These are phyloP conservation scores for Hypsizygus marmoreus DNA, from an alignment of 768 basidiomycete genomes.

Conservation along the genomic window DNA sequence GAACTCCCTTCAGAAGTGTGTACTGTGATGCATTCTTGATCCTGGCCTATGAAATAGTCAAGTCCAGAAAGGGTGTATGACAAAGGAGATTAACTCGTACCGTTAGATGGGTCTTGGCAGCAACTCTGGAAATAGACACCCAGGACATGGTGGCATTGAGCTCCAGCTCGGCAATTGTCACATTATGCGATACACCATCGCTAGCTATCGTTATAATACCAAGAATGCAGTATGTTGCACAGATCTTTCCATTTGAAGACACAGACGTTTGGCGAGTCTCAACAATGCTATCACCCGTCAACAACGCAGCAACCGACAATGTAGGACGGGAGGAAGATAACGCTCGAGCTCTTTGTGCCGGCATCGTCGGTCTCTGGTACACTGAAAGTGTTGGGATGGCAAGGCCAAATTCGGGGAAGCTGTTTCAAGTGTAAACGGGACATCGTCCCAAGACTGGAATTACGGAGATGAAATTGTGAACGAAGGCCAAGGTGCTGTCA, in stretches of 20 bases:
- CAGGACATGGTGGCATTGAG: slow-evolving; percentile 44
- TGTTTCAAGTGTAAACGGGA: slow-evolving; percentile 44
- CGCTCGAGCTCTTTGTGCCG: neutral
- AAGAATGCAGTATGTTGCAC: slow-evolving; percentile 42
- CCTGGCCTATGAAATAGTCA: slow-evolving; percentile 35
- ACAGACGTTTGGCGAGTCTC: slow-evolving; percentile 27
- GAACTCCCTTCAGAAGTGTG: slow-evolving; percentile 47
- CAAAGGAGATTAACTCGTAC: slow-evolving; percentile 20
- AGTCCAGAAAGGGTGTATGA: neutral
- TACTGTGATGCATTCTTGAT: slow-evolving; percentile 59
- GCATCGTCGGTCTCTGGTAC: neutral
- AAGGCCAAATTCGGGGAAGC: slow-evolving; percentile 42
- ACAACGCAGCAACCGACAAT: neutral
- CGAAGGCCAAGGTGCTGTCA: neutral
- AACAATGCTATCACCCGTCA: neutral
- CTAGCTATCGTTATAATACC: slow-evolving; percentile 44
- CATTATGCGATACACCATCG: slow-evolving; percentile 40
- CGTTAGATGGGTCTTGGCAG: slow-evolving; percentile 39
- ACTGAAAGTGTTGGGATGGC: slow-evolving; percentile 31
- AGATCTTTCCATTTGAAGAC: slow-evolving; percentile 38
- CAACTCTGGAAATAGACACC: slow-evolving; percentile 41
- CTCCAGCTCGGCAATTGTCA: slow-evolving; percentile 39
- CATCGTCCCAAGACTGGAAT: slow-evolving; percentile 34
- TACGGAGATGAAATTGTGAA: neutral
- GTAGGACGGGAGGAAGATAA: too few relatives aligned